Conservation (phyloP, 129 eudicot species). For the Silybum marianum region DNA sequence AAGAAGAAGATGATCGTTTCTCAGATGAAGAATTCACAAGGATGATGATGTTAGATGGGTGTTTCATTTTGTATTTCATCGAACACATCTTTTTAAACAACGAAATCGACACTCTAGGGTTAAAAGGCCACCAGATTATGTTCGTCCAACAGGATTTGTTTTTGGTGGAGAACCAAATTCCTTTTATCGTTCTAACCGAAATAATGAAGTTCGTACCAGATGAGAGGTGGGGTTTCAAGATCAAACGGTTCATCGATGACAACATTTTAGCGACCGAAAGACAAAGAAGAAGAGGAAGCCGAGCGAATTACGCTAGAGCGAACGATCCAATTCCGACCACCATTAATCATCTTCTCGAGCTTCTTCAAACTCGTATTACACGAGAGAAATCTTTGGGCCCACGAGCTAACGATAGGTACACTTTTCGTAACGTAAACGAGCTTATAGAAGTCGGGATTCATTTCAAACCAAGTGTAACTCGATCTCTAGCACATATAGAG, state of each 20-base stretch:
- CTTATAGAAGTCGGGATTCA: slow-evolving; percentile 39
- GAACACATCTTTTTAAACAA: neutral
- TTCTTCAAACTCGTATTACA: slow-evolving; percentile 28
- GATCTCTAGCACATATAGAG: slow-evolving; percentile 22
- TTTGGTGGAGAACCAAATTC: slow-evolving; percentile 45
- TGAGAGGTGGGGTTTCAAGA: neutral
- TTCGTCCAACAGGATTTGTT: slow-evolving; percentile 37
- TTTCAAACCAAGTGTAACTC: slow-evolving; percentile 21
- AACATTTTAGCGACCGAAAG: slow-evolving; percentile 23
- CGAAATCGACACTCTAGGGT: neutral
- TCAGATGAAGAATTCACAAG: slow-evolving; percentile 25
- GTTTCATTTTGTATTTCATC: slow-evolving; percentile 35
- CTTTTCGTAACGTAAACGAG: slow-evolving; percentile 38
- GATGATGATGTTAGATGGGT: slow-evolving; percentile 47
- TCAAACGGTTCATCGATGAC: slow-evolving; percentile 25
- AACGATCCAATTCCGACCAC: slow-evolving; percentile 1
- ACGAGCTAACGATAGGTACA: slow-evolving; percentile 22
- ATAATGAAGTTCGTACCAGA: slow-evolving; percentile 18
- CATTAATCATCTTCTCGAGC: slow-evolving; percentile 32
- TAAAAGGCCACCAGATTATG: slow-evolving; percentile 41
- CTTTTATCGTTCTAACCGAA: slow-evolving; percentile 28
- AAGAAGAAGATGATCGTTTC: neutral
- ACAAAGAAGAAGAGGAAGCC: neutral
- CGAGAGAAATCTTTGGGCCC: neutral
- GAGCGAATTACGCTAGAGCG: neutral